Evolutionary conservation across 768 basidiomycete species (phyloP), one percentile per base, ranked within the genome.

Genomic region (Pleurotus salmoneostramineus): DNA sequence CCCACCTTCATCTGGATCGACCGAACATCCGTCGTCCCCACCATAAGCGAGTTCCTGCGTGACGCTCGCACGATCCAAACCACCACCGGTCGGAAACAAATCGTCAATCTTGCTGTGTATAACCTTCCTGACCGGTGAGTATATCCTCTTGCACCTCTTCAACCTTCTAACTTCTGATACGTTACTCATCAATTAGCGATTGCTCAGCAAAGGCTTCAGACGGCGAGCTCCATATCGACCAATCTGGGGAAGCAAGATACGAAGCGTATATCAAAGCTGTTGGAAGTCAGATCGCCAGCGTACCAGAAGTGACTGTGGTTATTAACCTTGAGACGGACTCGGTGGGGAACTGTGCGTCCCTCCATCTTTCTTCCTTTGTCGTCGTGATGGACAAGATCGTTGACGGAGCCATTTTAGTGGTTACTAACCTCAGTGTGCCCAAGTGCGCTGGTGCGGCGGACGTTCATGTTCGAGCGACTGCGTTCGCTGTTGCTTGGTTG

Each of bases 41-140:
- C 43, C 6, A 11, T 36, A 7, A 21, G n/a, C 27, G 33, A 3
- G 14, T 50, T 42, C 31, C 59, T 49, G 46, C 59, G 15, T 27
- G 48, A 36, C 60, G 60, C 46, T 34, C 57, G 32, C 8, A 35
- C 6, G 34, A 50, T 40, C 17, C 56, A 60, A 36, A 44, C 7
- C 17, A 15, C 46, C 14, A 60, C 62, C 3, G 48, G 61, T 10
- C 57, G 66, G 56, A 61, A 62, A 34, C 63, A 66, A 42, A 58
- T 71, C 17, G 63, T 74, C 46, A 67, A 71, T 47, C 56, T 72
- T 36, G 69, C 66, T 31, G 64, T 74, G 31, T 72, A 74, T 64
- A 68, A 72, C 49, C 63, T 74, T 14, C 72, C 72, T 27, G 67
- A 72, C 37, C 66, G 52, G 52, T 54, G 21, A 32, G 37, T 6